Evolutionary conservation across 148 eudicot genomes (phyloP).

Genomic region (Rhododendron ovatum): DNA sequence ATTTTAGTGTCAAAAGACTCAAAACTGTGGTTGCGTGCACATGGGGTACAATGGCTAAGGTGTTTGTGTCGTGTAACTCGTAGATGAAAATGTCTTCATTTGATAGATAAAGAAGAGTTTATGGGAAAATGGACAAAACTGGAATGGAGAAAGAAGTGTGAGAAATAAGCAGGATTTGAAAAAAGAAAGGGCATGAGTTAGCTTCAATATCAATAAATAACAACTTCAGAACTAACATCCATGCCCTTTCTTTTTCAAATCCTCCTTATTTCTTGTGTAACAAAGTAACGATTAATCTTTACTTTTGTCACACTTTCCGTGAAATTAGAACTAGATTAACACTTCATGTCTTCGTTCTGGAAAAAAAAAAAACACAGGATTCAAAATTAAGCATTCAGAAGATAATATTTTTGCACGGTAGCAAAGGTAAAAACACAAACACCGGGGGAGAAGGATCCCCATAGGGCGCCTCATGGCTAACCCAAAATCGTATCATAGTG

Average conservation of each 20-base stretch:
- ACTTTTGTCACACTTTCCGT: background rate
- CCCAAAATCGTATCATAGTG: no score
- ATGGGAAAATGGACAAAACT: background rate
- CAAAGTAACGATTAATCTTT: no score
- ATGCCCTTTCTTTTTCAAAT: background rate
- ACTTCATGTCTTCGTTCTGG: background rate
- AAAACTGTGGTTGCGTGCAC: background rate
- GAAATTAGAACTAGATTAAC: background rate
- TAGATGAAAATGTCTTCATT: background rate
- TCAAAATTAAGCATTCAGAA: background rate
- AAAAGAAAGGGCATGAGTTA: background rate
- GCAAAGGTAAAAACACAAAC: no score
- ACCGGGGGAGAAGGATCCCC: no score
- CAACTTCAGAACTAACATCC: background rate
- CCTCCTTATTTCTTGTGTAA: background rate
- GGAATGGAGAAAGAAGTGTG: background rate
- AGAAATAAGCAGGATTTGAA: no score
- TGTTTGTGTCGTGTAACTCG: background rate
- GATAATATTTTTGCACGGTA: no score
- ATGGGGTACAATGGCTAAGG: background rate
- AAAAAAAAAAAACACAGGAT: background rate
- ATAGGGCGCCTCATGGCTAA: no score
- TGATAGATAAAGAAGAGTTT: background rate
- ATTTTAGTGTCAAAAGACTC: background rate
- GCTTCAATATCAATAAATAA: background rate